Percentiles rank a stretch among this genome's conserved stretches.
Conservation (phyloP, 805 yeast species). For the Wickerhamiella nectarea region DNA sequence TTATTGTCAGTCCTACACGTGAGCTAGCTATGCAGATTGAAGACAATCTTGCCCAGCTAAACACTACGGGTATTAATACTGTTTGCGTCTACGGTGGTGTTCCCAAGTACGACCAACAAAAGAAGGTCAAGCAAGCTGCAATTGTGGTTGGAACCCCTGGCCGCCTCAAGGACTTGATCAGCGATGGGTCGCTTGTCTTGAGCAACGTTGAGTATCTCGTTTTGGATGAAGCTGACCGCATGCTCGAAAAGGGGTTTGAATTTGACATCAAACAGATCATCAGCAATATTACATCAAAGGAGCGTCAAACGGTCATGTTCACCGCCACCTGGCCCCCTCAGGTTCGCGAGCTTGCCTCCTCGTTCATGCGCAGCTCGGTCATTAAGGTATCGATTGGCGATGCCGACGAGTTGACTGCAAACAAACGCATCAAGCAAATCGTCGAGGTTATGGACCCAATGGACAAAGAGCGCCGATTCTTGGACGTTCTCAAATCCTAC, state of each 20-base stretch:
- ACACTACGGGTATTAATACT: constrained; percentile 50
- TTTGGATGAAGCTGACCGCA: constrained; percentile 95
- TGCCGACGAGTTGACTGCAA: constrained; percentile 86
- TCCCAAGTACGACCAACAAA: constrained; percentile 82
- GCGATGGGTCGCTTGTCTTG: constrained; percentile 72
- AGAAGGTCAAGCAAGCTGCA: constrained; percentile 48
- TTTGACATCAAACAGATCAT: constrained; percentile 84
- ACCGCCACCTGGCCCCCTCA: constrained; percentile 99
- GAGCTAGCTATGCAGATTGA: constrained; percentile 90
- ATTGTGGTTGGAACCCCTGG: constrained; percentile 98
- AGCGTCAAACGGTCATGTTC: constrained; percentile 91
- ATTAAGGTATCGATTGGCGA: constrained; percentile 87
- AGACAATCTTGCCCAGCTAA: constrained; percentile 59
- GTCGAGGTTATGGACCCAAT: constrained; percentile 84
- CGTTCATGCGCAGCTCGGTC: constrained; percentile 65
- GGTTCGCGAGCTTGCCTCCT: constrained; percentile 79
- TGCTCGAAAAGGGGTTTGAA: constrained; percentile 97
- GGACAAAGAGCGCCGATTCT: constrained; percentile 62
- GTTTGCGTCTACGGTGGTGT: constrained; percentile 96
- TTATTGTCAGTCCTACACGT: constrained; percentile 91
- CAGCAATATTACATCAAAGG: constrained; percentile 35
- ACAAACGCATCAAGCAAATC: constrained; percentile 81
- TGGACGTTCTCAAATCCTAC: constrained; percentile 61
- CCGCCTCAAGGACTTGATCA: constrained; percentile 74
- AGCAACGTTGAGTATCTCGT: constrained; percentile 62